A percentile compares a stretch with the other conserved stretches of the same genome.
These are phyloP conservation scores for Lecanicillium sp. DNA, from an alignment of 2,329 filamentous ascomycete species.

Conservation along the genomic window DNA sequence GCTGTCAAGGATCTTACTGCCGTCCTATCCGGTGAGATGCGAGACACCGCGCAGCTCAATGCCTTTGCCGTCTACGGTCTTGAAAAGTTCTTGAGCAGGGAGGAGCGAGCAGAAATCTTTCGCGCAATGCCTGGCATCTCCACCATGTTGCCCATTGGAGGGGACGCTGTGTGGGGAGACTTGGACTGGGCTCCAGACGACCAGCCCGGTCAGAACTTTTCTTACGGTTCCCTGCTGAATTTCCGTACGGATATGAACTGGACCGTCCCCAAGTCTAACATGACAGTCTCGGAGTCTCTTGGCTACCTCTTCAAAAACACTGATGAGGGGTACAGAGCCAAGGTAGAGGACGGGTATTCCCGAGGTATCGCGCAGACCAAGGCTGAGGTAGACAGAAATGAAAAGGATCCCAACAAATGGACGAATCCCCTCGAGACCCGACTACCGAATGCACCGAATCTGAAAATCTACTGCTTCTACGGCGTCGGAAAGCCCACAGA, in stretches of 20 bases:
- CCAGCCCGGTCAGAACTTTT: slow-evolving; percentile 58
- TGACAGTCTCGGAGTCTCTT: slow-evolving; percentile 73
- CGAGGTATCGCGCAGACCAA: slow-evolving; percentile 77
- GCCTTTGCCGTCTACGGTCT: slow-evolving; percentile 93
- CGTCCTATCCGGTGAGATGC: slow-evolving; percentile 93
- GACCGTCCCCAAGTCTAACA: slow-evolving; percentile 59
- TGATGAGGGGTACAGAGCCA: slow-evolving; percentile 77
- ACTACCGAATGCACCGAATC: slow-evolving; percentile 73
- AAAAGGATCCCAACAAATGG: slow-evolving; percentile 75
- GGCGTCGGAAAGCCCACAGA: slow-evolving; percentile 91
- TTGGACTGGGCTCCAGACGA: slow-evolving; percentile 84
- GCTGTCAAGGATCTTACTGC: slow-evolving; percentile 86
- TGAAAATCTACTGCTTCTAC: slow-evolving; percentile 98
- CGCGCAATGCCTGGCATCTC: slow-evolving; percentile 94
- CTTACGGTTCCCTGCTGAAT: slow-evolving; percentile 75
- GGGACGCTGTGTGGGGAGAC: slow-evolving; percentile 92
- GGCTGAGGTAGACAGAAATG: slow-evolving; percentile 74
- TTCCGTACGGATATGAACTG: slow-evolving; percentile 62
- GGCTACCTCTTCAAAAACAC: slow-evolving; percentile 69
- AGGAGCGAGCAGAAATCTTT: slow-evolving; percentile 89
- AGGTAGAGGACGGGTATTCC: slow-evolving; percentile 70
- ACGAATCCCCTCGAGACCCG: slow-evolving; percentile 88
- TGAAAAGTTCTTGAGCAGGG: slow-evolving; percentile 86
- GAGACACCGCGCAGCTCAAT: slow-evolving; percentile 93
- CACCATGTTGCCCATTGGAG: slow-evolving; percentile 92